phyloP scores from a whole-genome alignment of 331 rosid species.

The Stylosanthes scabra region DNA sequence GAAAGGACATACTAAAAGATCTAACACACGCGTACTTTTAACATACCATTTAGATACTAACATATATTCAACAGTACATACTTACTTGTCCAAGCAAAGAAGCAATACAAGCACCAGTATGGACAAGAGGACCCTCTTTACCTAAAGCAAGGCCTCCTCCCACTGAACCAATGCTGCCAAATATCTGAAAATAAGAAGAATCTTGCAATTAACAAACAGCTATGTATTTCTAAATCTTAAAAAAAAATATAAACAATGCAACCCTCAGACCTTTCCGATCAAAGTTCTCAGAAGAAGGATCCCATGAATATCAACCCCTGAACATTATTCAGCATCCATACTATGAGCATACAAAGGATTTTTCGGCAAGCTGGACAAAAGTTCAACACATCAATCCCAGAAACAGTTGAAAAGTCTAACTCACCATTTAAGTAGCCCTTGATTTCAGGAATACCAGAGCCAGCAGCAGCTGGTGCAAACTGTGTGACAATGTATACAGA shows the following conservation, averaged over 20 bases:
- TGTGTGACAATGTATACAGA: conserved; percentile 86
- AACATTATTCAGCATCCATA: conserved; percentile 47
- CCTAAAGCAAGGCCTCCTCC: conserved; percentile 99
- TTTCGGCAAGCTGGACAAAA: conserved; percentile 19
- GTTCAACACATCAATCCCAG: conserved; percentile 19
- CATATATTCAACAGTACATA: conserved; percentile 12
- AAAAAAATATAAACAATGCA: not conserved
- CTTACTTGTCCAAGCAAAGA: conserved; percentile 94
- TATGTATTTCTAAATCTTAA: conserved; percentile 12
- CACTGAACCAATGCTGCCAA: conserved; percentile 98
- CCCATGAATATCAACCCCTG: conserved; percentile 88
- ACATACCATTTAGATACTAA: conserved; percentile 15
- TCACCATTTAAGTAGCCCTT: conserved; percentile 97
- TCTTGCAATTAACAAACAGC: conserved; percentile 31
- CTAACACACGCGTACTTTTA: conserved; percentile 25
- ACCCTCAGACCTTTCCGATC: conserved; percentile 82
- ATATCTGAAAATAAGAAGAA: conserved; percentile 63
- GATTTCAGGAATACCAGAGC: conserved; percentile 98
- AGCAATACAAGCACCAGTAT: conserved; percentile 98
- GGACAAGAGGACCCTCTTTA: conserved; percentile 98
- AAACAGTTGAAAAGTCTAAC: conserved; percentile 36
- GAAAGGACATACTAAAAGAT: conserved; percentile 25
- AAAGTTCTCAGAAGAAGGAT: conserved; percentile 95
- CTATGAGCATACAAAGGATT: conserved; percentile 16
- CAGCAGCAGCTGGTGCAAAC: conserved; percentile 97